phyloP scores from a whole-genome alignment of 305 asterid species.

The Fraxinus sp. region DNA sequence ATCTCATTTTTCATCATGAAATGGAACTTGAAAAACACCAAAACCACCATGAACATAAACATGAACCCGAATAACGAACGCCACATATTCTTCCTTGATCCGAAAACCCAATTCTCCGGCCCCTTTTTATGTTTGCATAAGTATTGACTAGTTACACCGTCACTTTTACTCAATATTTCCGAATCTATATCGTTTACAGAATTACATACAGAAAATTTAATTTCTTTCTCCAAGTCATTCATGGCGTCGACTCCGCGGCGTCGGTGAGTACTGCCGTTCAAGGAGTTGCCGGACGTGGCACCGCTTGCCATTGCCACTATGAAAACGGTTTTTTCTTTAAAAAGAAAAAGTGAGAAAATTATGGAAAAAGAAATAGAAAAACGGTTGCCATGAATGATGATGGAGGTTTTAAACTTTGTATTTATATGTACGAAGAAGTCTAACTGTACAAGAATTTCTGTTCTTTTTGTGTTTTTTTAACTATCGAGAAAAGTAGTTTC shows the following conservation, averaged over 20 bases:
- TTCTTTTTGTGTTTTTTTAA: not conserved
- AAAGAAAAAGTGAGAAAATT: conserved; percentile 13
- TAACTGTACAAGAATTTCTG: not conserved
- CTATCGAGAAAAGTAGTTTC: not conserved
- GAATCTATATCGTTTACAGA: conserved; percentile 32
- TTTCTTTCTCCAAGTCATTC: conserved; percentile 24
- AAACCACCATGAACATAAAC: conserved; percentile 38
- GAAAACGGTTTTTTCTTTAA: not conserved
- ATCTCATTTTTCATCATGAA: conserved; percentile 22
- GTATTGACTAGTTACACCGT: conserved; percentile 17
- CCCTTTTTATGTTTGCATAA: conserved; percentile 39
- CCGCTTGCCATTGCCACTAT: conserved; percentile 38
- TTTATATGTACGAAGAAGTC: not conserved
- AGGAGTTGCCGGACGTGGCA: conserved; percentile 31
- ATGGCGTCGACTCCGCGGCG: conserved; percentile 37
- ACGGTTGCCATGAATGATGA: conserved; percentile 18
- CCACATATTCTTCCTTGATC: conserved; percentile 49
- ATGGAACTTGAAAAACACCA: conserved; percentile 50
- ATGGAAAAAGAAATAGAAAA: conserved; percentile 22
- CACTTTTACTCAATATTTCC: conserved; percentile 16
- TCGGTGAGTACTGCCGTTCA: conserved; percentile 44
- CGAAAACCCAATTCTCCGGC: conserved; percentile 43
- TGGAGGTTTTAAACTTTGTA: conserved; percentile 18
- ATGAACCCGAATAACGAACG: conserved; percentile 44
- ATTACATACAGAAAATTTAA: conserved; percentile 24